Percentiles rank a stretch among this genome's conserved stretches.
Evolutionary conservation across 768 basidiomycete genomes (phyloP).

Genomic region (Boletus patriciae): DNA sequence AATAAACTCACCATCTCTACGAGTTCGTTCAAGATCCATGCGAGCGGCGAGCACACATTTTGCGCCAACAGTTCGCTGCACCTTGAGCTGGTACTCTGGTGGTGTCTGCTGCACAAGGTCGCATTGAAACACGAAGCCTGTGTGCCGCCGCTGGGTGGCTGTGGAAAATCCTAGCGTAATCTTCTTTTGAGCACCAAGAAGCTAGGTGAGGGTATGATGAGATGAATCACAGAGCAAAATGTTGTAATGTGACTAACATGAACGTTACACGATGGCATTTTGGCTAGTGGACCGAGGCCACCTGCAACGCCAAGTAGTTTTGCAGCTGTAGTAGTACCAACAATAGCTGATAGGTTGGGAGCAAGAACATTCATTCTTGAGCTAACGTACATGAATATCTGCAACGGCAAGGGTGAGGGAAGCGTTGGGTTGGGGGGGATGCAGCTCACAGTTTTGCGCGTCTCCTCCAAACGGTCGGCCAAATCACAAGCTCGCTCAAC

Average conservation of each 20-base stretch:
- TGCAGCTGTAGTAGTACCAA: slow-evolving; percentile 97
- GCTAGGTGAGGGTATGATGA: slow-evolving; percentile 44
- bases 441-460: slow-evolving; percentile 71
- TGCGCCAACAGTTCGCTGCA: slow-evolving; percentile 91
- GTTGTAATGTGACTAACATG: slow-evolving; percentile 56
- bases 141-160: slow-evolving; percentile 83
- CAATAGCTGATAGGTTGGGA: slow-evolving; percentile 97
- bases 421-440: neutral
- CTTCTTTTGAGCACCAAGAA: slow-evolving; percentile 92
- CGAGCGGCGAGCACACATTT: slow-evolving; percentile 88
- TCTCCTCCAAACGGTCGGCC: slow-evolving; percentile 84
- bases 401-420: slow-evolving; percentile 6
- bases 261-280: slow-evolving; percentile 95
- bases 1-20: slow-evolving; percentile 66
- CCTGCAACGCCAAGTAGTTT: slow-evolving; percentile 98
- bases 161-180: slow-evolving; percentile 92
- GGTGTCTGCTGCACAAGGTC: slow-evolving; percentile 85
- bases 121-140: slow-evolving; percentile 95
- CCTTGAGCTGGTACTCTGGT: slow-evolving; percentile 84
- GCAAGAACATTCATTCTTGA: slow-evolving; percentile 98
- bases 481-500: slow-evolving; percentile 87
- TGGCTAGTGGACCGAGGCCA: slow-evolving; percentile 83
- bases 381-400: slow-evolving; percentile 99
- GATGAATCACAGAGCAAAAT: neutral
- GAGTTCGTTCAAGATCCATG: slow-evolving; percentile 88